Base-by-base conservation (phyloP, 2,329 filamentous ascomycete species). In the Macrophomina pseudophaseolina region DNA sequence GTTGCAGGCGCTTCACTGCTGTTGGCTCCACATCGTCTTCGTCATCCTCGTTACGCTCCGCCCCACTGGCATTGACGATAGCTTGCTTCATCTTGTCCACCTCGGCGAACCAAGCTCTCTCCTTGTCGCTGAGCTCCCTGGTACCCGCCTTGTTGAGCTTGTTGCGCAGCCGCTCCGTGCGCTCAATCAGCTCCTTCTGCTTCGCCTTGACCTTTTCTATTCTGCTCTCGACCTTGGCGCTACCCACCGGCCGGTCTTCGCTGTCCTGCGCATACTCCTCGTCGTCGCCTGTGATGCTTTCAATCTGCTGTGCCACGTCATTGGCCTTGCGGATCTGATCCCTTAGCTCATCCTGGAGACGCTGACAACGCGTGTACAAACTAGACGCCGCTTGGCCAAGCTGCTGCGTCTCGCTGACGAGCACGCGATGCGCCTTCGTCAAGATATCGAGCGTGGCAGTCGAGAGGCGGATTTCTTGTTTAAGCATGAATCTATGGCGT, bases 311-410 rank as follows among this genome's bases (percentile, higher is more conserved):
- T 73, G 87, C 87, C 48, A 92, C 84, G 71, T 90, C 86, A 64
- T 87, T 86, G 33, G 87, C 88, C 70, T 89, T 88, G 68, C 80
- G 80, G 30, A 93, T 85, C 74, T 94, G 91, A 68, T 88, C 86
- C 69, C 82, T 83, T 49, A 93, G 83, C 73, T 93, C 90, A 18
- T 83, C 81, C 71, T 90, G 88, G 32, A 94, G 82, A 53, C 87
- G 83, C 70, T 90, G 86, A 68, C 90, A 92, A 65, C 88, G 85
- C 32, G 88, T 83, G 79, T 93, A 94, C 5, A 94, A 81, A 71
- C 93, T 90, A 1, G 90, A 87, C 0, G 90, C 91, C 1, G 90
- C 91, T 51, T 86, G 80, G 16, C 90, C 90, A 11, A 94, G 83
- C 11, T 83, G 83, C 70, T 90, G 84, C 0, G 90, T 92, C 76